Evolutionary conservation across 2,329 filamentous ascomycete genomes (phyloP).

Genomic region (Gaeumannomyces sp.): DNA sequence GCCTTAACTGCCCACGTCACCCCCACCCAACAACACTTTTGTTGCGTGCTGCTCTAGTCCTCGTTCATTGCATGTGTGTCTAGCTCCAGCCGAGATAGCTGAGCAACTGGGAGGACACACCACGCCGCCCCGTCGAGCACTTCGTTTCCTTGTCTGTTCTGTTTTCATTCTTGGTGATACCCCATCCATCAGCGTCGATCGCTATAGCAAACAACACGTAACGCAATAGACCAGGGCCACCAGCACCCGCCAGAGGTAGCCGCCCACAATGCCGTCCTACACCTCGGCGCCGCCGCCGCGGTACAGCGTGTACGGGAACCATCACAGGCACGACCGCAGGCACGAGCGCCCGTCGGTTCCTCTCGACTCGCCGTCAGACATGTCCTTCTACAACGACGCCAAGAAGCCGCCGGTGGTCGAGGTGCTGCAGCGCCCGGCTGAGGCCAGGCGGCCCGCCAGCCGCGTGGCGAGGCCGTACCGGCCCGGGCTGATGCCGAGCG

Average conservation of each 20-base stretch:
- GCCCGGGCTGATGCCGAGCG: conserved; percentile 10
- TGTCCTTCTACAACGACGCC: background rate
- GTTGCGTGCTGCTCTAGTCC: background rate
- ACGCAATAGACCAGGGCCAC: no score
- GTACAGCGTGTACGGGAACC: background rate
- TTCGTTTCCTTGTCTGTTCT: background rate
- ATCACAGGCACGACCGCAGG: background rate
- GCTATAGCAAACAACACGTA: background rate
- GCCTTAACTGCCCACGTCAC: background rate
- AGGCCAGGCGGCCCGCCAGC: background rate
- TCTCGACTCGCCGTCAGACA: background rate
- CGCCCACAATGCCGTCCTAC: background rate
- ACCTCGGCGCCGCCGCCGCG: no score
- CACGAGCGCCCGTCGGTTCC: background rate
- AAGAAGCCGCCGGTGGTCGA: background rate
- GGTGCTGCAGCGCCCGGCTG: background rate
- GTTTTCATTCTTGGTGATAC: background rate
- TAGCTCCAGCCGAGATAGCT: background rate
- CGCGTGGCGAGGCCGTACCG: conserved; percentile 3
- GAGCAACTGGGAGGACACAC: background rate
- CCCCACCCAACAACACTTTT: background rate
- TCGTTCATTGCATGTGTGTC: background rate
- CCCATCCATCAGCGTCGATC: background rate
- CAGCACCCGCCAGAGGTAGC: no score
- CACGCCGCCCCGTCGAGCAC: background rate